Evolutionary conservation across 2,329 filamentous ascomycete species (phyloP).

Genomic region (Fusarium luffae): DNA sequence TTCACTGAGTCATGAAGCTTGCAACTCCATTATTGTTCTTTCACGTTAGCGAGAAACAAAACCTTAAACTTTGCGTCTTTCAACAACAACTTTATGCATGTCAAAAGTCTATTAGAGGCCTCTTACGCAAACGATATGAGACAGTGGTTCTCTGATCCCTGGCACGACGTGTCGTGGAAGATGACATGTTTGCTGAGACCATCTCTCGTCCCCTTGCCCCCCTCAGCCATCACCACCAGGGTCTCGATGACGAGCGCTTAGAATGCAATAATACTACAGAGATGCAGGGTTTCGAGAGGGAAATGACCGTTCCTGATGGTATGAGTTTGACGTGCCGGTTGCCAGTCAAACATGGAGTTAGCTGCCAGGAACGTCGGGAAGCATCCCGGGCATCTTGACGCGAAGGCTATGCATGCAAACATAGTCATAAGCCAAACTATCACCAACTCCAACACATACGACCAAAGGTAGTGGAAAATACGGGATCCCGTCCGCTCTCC

Average conservation of each 20-base stretch:
- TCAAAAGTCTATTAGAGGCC: neutral
- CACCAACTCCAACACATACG: slow-evolving; percentile 18
- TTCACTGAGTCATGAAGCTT: slow-evolving; percentile 1
- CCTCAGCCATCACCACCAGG: neutral
- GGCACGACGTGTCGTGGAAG: neutral
- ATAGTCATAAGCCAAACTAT: neutral
- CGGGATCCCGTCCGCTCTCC: slow-evolving; percentile 40
- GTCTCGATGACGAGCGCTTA: neutral
- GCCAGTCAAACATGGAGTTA: neutral
- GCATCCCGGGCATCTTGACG: neutral
- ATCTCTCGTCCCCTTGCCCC: neutral
- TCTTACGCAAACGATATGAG: neutral
- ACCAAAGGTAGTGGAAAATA: slow-evolving; percentile 40
- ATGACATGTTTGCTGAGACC: slow-evolving; percentile 4
- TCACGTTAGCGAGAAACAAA: neutral
- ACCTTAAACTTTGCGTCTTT: neutral
- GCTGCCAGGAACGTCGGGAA: slow-evolving; percentile 18
- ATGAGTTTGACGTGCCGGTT: neutral
- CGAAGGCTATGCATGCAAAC: neutral
- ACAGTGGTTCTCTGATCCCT: neutral
- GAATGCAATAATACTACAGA: neutral
- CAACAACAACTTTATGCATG: neutral
- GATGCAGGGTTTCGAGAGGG: neutral
- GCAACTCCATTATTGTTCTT: neutral
- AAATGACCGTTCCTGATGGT: neutral